Conservation (phyloP, 805 yeast species). For the Grigorovia yakushimaensis region DNA sequence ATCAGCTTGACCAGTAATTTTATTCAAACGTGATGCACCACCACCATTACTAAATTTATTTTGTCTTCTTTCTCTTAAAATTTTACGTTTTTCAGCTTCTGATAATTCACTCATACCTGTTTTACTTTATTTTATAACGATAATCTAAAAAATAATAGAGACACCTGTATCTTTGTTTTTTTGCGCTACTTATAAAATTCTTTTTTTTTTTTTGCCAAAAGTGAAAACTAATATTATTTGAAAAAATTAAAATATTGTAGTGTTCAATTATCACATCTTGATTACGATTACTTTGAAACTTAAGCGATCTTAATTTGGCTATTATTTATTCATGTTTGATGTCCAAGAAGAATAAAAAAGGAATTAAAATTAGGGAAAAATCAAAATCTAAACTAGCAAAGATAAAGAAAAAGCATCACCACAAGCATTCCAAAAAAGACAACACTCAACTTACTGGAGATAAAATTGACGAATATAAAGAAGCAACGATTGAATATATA, state of each 20-base stretch:
- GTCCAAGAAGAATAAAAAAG: background rate
- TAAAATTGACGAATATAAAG: background rate
- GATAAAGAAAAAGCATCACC: background rate
- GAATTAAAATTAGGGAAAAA: background rate
- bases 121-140: background rate
- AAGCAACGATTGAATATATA: background rate
- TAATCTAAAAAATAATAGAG: background rate
- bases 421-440: background rate
- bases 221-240: no score
- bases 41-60: conserved; percentile 51
- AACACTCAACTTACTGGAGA: background rate
- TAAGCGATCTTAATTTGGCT: no score
- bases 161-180: background rate
- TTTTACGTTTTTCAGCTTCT: conserved; percentile 48
- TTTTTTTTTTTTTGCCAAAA: no score
- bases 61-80: conserved; percentile 55
- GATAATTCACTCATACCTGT: conserved; percentile 33
- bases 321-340: background rate
- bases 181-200: background rate
- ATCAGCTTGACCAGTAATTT: conserved; percentile 34
- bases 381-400: background rate
- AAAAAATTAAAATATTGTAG: no score
- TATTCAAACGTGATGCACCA: conserved; percentile 44
- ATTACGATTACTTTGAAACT: no score
- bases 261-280: no score